A percentile compares a stretch with the other conserved stretches of the same genome.
These are phyloP conservation scores for Candolleomyces efflorescens DNA, from an alignment of 768 basidiomycete species.

Conservation along the genomic window DNA sequence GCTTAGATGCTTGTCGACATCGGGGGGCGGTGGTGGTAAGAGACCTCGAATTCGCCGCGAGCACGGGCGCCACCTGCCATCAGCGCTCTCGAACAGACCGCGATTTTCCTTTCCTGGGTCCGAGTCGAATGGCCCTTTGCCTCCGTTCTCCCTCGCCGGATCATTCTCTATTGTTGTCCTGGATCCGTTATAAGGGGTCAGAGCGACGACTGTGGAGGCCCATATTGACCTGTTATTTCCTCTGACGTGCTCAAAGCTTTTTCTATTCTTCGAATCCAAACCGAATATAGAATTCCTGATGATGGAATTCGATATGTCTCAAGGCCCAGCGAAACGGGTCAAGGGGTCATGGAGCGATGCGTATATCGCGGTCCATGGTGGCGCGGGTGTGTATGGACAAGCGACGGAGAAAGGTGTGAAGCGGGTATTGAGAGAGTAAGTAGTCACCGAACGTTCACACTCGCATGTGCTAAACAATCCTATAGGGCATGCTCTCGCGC, in stretches of 20 bases:
- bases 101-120: not conserved
- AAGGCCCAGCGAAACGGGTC: not conserved
- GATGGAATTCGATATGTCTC: not conserved
- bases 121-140: not conserved
- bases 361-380: conserved; percentile 70
- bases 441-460: not conserved
- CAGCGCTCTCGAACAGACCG: no score
- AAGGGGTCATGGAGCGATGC: conserved; percentile 10
- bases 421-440: conserved; percentile 51
- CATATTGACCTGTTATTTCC: not conserved
- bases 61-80: no score
- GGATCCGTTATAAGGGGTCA: not conserved
- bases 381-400: conserved; percentile 63
- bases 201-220: not conserved
- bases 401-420: conserved; percentile 50
- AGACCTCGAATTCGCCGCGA: no score
- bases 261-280: not conserved
- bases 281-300: no score
- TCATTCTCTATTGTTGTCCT: not conserved
- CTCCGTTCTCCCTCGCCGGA: not conserved
- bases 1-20: no score
- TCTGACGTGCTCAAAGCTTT: not conserved
- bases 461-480: not conserved
- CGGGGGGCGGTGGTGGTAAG: no score
- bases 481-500: conserved; percentile 52